Conservation (phyloP, 1,284 basidiomycete species). For the Schizophyllum amplum region DNA sequence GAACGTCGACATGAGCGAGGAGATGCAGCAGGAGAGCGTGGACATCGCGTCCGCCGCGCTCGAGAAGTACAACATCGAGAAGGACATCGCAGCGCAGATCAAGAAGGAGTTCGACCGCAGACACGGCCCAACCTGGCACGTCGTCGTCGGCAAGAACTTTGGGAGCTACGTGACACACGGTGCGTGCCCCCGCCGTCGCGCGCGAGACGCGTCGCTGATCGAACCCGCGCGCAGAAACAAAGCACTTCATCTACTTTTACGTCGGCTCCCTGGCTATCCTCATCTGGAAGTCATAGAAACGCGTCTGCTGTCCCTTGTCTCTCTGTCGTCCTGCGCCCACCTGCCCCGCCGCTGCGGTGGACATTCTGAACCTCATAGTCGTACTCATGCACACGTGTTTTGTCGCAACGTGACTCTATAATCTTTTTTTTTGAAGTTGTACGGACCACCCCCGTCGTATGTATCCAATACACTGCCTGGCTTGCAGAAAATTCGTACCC, state of each 20-base stretch:
- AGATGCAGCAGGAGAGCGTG: conserved; percentile 91
- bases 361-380: no score
- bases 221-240: conserved; percentile 61
- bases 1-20: conserved; percentile 94
- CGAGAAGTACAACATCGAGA: conserved; percentile 90
- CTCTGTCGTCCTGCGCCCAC: no score
- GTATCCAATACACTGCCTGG: no score
- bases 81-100: conserved; percentile 95
- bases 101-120: conserved; percentile 96
- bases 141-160: conserved; percentile 97
- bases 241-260: conserved; percentile 97
- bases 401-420: no score
- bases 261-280: conserved; percentile 83
- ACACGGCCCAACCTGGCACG: conserved; percentile 94
- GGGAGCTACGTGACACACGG: conserved; percentile 97
- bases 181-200: conserved; percentile 25
- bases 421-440: no score
- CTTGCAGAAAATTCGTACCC: no score
- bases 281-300: conserved; percentile 83
- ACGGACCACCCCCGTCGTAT: no score
- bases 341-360: no score
- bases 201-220: conserved; percentile 9
- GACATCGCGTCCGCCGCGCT: conserved; percentile 82
- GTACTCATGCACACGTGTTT: no score
- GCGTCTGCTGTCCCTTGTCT: no score